These are phyloP conservation scores for Abortiporus biennis DNA, from an alignment of 1,284 basidiomycete genomes.

Conservation along the genomic window DNA sequence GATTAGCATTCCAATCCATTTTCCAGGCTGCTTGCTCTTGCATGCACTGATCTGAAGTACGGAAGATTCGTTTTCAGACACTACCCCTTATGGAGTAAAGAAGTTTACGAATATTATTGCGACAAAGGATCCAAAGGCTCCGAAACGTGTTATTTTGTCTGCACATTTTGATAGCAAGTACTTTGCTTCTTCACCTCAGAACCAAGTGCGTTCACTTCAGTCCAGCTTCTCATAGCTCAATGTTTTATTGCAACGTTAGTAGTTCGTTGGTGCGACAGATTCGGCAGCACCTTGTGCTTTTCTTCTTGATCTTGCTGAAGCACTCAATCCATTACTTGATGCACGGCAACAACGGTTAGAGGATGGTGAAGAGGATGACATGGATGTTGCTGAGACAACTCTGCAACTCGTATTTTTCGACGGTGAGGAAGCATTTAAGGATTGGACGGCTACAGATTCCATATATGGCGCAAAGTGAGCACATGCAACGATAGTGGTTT, in stretches of 20 bases:
- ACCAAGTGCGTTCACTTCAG: slow-evolving; percentile 49
- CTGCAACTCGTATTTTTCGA: slow-evolving; percentile 97
- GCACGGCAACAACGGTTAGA: slow-evolving; percentile 52
- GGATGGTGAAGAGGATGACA: slow-evolving; percentile 60
- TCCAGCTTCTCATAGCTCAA: too few relatives aligned
- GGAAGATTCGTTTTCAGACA: slow-evolving; percentile 70
- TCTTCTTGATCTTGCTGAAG: slow-evolving; percentile 84
- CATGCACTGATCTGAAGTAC: too few relatives aligned
- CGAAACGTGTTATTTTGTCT: slow-evolving; percentile 78
- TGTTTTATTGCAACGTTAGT: slow-evolving; percentile 14
- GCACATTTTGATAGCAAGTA: slow-evolving; percentile 98
- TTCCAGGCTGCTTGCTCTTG: too few relatives aligned
- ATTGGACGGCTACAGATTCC: slow-evolving; percentile 88
- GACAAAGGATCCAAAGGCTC: slow-evolving; percentile 86
- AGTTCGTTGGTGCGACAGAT: slow-evolving; percentile 98
- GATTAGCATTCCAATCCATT: too few relatives aligned
- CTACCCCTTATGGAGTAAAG: slow-evolving; percentile 82
- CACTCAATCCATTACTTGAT: slow-evolving; percentile 67
- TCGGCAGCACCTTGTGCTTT: slow-evolving; percentile 95
- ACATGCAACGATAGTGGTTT: too few relatives aligned
- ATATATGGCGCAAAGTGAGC: slow-evolving; percentile 91
- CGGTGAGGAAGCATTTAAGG: slow-evolving; percentile 93
- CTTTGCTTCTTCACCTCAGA: slow-evolving; percentile 64
- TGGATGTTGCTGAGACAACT: slow-evolving; percentile 76
- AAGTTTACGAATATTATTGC: slow-evolving; percentile 91